Evolutionary conservation across 371 early-diverging fungal genomes (phyloP), one percentile per base, ranked within the genome.

Genomic region (Apophysomyces sp.): DNA sequence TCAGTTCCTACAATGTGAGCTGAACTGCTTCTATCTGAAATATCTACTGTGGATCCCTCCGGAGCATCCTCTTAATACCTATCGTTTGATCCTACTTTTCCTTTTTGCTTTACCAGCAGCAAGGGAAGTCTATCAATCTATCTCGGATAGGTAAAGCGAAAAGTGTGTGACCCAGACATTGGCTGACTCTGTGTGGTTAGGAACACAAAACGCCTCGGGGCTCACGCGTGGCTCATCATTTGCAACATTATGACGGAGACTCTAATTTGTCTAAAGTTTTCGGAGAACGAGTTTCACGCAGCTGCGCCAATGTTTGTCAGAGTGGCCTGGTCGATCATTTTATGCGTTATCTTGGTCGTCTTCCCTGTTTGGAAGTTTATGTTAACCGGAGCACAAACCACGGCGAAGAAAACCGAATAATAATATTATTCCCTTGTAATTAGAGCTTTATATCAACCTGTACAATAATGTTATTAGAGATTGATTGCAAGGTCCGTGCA

Each of bases 1-100:
- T 11, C 12, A 32, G 11, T 77, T 59, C 65, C 69, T 96, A 64
- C 86, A 87, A 63, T 86, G 87, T 54, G 97, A 97, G 71, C 74
- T 98, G 52, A 96, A 96, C 66, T 93, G 92, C 40, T 97, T 97
- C 68, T 97, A 97, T 63, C 81, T 98, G 34, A 98, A 97, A 78
- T 91, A 89, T 57, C 80, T 97, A 11, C 76, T 97, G 34, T 97
- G 95, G 95, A 76, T 97, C n/a, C 95, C 98, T 16, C 93, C 96
- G 9, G 89, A 89, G 57, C 93, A 97, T 75, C 80, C 82, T 54
- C 66, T 97, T 52, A 95, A 96, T 60, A 82, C 90, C 4, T 82
- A 81, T 32, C 89, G 98, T 6, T 79, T 97, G 54, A 78, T 89
- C 16, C 77, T 91, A 34, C 78, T 91, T 63, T 95, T 95, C 69